These are phyloP conservation scores for Penicillium longicatenatum DNA, from an alignment of 495 filamentous ascomycete species.

Conservation along the genomic window DNA sequence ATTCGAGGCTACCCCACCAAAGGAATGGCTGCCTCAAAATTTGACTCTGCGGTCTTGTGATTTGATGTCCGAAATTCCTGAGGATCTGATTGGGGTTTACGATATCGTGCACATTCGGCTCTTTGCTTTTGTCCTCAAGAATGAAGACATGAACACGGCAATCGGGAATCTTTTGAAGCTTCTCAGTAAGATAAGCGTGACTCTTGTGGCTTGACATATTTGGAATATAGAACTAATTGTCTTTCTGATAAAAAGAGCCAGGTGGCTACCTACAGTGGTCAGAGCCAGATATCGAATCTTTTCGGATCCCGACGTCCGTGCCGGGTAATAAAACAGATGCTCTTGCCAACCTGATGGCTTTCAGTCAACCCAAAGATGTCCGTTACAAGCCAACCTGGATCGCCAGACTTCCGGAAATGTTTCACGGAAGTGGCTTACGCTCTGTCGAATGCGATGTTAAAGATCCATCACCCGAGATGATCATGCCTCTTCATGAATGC, in stretches of 20 bases:
- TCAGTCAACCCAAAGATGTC: background rate
- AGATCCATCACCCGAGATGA: background rate
- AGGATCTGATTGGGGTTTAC: background rate
- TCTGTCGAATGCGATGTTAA: background rate
- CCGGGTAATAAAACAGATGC: background rate
- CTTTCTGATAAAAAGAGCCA: background rate
- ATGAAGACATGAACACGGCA: background rate
- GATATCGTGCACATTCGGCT: background rate
- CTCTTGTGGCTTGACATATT: no score
- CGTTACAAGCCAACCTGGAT: background rate
- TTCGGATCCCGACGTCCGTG: background rate
- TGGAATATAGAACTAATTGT: background rate
- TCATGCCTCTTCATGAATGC: background rate
- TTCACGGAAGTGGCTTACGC: background rate
- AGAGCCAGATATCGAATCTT: background rate
- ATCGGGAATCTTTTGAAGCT: background rate
- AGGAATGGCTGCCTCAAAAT: background rate
- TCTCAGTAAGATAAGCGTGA: background rate
- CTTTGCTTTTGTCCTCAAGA: background rate
- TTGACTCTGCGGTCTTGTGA: background rate
- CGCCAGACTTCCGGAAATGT: background rate
- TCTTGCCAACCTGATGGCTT: background rate
- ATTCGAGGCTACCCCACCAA: background rate
- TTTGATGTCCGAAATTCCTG: background rate
- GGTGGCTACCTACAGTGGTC: constrained; percentile 4